These are phyloP conservation scores for Chlorella sorokiniana DNA, from an alignment of 139 green algal species.

Conservation along the genomic window DNA sequence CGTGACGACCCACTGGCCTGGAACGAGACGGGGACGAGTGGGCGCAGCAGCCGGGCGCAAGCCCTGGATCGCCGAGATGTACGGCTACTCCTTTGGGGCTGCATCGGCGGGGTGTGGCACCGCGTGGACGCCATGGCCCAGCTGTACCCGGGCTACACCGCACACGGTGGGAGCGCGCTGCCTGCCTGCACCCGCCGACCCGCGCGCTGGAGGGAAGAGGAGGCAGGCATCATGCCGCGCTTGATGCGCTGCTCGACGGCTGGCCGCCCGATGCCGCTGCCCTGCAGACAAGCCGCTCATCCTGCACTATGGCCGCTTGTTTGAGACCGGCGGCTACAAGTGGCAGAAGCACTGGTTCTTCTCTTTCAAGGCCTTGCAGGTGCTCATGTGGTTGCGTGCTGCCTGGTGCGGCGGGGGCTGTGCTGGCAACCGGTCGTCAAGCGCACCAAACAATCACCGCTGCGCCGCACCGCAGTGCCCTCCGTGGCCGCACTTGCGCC, in stretches of 20 bases:
- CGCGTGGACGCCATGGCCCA: constrained; percentile 68
- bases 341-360: constrained; percentile 16
- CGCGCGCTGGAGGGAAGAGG: background rate
- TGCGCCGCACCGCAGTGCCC: constrained; percentile 12
- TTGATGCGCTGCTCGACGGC: background rate
- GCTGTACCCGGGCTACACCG: constrained; percentile 77
- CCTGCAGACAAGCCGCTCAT: constrained; percentile 25
- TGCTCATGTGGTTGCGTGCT: too few species aligned
- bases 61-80: constrained; percentile 87
- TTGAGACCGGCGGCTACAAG: background rate
- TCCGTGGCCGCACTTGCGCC: constrained; percentile 20
- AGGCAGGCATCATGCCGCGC: too few species aligned
- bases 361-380: background rate
- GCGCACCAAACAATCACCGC: background rate
- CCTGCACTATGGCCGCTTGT: constrained; percentile 21
- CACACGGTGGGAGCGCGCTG: background rate
- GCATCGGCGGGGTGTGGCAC: constrained; percentile 78
- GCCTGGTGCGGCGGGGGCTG: too few species aligned
- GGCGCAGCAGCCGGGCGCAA: constrained; percentile 43
- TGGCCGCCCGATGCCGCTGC: background rate
- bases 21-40: constrained; percentile 48
- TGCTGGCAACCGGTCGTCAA: too few species aligned
- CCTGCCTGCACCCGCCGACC: too few species aligned
- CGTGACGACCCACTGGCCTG: constrained; percentile 41
- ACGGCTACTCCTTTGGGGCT: constrained; percentile 81